Conservation (phyloP, 768 basidiomycete species). For the Boletus subcaerulescens region DNA sequence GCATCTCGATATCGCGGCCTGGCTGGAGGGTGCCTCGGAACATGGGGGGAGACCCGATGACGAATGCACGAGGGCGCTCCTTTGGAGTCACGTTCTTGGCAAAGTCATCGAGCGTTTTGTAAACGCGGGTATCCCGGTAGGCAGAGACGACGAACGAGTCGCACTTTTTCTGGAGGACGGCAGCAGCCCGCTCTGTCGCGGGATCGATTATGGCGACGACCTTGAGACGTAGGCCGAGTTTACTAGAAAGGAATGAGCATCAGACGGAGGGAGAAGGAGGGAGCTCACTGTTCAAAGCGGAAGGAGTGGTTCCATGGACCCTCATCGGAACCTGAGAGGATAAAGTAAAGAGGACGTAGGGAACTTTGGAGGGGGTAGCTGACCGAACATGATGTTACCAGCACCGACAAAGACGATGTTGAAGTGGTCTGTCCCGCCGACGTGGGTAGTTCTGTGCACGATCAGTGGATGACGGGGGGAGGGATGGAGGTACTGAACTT, state of each 20-base stretch:
- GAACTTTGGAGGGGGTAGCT: slow-evolving; percentile 9
- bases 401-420: slow-evolving; percentile 95
- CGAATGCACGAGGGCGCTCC: slow-evolving; percentile 74
- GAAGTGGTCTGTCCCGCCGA: slow-evolving; percentile 70
- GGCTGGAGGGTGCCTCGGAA: slow-evolving; percentile 77
- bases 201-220: slow-evolving; percentile 95
- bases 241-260: slow-evolving; percentile 44
- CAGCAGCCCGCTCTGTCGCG: slow-evolving; percentile 71
- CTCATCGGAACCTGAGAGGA: slow-evolving; percentile 67
- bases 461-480: slow-evolving; percentile 1
- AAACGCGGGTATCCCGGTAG: slow-evolving; percentile 84
- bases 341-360: slow-evolving; percentile 5
- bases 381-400: slow-evolving; percentile 98
- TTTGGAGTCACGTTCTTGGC: slow-evolving; percentile 61
- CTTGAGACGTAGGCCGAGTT: slow-evolving; percentile 94
- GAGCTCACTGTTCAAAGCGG: slow-evolving; percentile 78
- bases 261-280: neutral
- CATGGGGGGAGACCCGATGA: slow-evolving; percentile 92
- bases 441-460: slow-evolving; percentile 42
- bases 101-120: slow-evolving; percentile 84
- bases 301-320: slow-evolving; percentile 94
- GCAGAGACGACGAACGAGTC: slow-evolving; percentile 92
- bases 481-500: slow-evolving; percentile 44
- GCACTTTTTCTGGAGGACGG: slow-evolving; percentile 85
- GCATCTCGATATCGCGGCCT: slow-evolving; percentile 82